These are phyloP conservation scores for Irpex lacteus DNA, from an alignment of 1,284 basidiomycete species.

Conservation along the genomic window DNA sequence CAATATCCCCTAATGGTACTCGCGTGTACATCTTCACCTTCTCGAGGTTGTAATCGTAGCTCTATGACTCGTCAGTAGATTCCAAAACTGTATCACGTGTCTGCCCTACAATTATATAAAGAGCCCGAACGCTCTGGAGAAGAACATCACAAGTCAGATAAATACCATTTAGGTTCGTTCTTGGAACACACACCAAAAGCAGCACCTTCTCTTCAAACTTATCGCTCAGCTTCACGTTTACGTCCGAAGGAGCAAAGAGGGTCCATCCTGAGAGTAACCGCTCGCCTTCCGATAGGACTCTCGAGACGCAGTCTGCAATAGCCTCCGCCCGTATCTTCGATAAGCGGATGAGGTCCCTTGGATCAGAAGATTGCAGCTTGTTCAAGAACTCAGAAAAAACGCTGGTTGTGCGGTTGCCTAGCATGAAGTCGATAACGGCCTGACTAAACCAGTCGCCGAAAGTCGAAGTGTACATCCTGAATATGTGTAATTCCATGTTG, in stretches of 20 bases:
- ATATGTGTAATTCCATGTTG: neutral
- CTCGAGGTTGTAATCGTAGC: slow-evolving; percentile 88
- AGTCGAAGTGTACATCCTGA: slow-evolving; percentile 79
- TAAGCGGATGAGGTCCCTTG: slow-evolving; percentile 82
- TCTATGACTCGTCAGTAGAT: slow-evolving; percentile 38
- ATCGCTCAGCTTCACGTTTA: slow-evolving; percentile 69
- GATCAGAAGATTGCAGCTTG: slow-evolving; percentile 85
- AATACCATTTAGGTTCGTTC: slow-evolving; percentile 3
- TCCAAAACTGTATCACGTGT: no score
- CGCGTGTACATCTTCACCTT: slow-evolving; percentile 90
- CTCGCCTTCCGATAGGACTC: slow-evolving; percentile 83
- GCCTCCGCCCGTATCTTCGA: slow-evolving; percentile 88
- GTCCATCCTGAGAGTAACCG: slow-evolving; percentile 87
- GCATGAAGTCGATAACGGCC: slow-evolving; percentile 89
- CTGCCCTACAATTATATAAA: slow-evolving; percentile 62
- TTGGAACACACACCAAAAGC: slow-evolving; percentile 62
- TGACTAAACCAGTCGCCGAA: slow-evolving; percentile 97
- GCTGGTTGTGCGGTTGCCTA: slow-evolving; percentile 79
- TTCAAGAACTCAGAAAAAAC: slow-evolving; percentile 92
- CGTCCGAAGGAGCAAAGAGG: slow-evolving; percentile 78
- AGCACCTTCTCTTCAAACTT: slow-evolving; percentile 93
- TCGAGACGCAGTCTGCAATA: slow-evolving; percentile 81
- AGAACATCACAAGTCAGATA: slow-evolving; percentile 9
- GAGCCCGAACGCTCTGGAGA: slow-evolving; percentile 54
- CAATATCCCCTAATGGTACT: slow-evolving; percentile 82